Base-by-base conservation (phyloP, 352 stramenopile species). In the Phytophthora gonapodyides region DNA sequence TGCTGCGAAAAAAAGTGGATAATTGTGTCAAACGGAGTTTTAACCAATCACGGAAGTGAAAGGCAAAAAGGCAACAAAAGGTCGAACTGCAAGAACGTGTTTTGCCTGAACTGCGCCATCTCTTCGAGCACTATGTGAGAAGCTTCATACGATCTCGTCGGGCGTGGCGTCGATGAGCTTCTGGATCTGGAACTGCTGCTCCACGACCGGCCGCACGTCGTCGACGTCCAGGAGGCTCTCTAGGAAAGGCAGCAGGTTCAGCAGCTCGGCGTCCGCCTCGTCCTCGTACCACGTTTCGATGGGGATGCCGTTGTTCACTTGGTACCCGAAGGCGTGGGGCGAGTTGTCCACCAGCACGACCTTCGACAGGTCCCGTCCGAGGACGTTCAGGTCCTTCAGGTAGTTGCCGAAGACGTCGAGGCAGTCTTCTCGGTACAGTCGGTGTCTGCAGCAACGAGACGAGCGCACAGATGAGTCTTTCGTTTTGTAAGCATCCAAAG, bases 261-360 rank as follows among this genome's bases (percentile, higher is more conserved):
- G 66, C 45, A 99, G 78, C 60, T 99, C 97, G n/a, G 85, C 90
- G 71, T 99, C 98, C 13, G 72, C 69, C 52, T 91, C 87, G 79
- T 99, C 96, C 64, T 99, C 94, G 80, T 98, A 99, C 97, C 97
- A 99, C 31, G 88, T 98, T 75, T 98, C 93, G 60, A 99, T 99
- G 42, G 97, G 97, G 34, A 99, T 98, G 33, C 96, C 97, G 78
- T 99, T 99, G 76, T 98, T 96, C 7, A 98, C 86, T 55, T 99
- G 96, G 76, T 99, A 99, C 4, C 94, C 96, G 75, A 99, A 99
- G 0, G 97, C 98, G 65, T 99, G 96, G 1, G 96, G 96, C 17
- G 90, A 98, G 72, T 99, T 99, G 68, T 99, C 98, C 0, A 99
- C 96, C n/a, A 99, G 79, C 27, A 95, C 53, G 17, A 94, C 85